Evolutionary conservation across 495 filamentous ascomycete genomes (phyloP).

Genomic region (Antarctomyces pellizariae): DNA sequence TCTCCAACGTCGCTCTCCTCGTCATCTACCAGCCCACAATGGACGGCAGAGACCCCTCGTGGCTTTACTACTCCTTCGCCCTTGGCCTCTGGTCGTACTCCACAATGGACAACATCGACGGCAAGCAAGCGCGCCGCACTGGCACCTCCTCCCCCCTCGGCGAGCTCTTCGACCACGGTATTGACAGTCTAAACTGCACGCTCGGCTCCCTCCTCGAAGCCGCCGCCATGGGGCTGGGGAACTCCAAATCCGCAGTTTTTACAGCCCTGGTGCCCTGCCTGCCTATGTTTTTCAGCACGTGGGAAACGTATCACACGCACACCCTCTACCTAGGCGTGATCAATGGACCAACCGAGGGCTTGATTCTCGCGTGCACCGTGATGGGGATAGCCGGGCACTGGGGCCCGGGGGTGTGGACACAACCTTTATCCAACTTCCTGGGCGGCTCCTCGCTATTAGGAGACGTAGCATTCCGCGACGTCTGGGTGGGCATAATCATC

Average conservation of each 20-base stretch:
- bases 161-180: constrained; percentile 95
- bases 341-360: constrained; percentile 91
- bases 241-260: constrained; percentile 60
- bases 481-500: constrained; percentile 67
- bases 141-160: constrained; percentile 87
- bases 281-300: constrained; percentile 98
- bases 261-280: constrained; percentile 79
- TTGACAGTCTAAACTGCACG: constrained; percentile 93
- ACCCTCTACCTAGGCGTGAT: constrained; percentile 91
- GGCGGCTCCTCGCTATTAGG: constrained; percentile 28
- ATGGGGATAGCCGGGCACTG: constrained; percentile 75
- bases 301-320: constrained; percentile 98
- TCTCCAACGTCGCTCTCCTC: constrained; percentile 62
- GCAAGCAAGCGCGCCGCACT: constrained; percentile 87
- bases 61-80: constrained; percentile 89
- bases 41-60: constrained; percentile 69
- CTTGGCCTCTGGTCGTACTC: constrained; percentile 94
- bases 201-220: constrained; percentile 72
- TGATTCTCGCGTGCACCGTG: constrained; percentile 63
- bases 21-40: constrained; percentile 76
- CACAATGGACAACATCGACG: constrained; percentile 95
- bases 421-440: constrained; percentile 39
- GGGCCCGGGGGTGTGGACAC: constrained; percentile 72
- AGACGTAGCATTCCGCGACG: constrained; percentile 28
- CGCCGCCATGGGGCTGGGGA: constrained; percentile 74